Evolutionary conservation across 495 filamentous ascomycete genomes (phyloP), one percentile per base, ranked within the genome.

Genomic region (Neurospora sp.): DNA sequence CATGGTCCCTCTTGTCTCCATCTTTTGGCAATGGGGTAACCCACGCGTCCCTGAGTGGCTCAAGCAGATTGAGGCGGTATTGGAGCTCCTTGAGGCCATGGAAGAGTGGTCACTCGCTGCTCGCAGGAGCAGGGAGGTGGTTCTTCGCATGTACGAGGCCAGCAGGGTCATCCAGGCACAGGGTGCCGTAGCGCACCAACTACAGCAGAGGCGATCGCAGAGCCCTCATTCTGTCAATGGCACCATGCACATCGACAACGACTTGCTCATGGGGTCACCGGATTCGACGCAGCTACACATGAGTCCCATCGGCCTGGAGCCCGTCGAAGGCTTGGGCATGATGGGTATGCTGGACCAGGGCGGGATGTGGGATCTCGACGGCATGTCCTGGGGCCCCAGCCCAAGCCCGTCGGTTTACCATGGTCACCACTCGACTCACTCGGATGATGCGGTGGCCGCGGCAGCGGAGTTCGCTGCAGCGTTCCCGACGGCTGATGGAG

Each of bases 1-100:
- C 61, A 90, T 93, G 88, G 89, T 95, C 27, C 92, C 92, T 0
- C 85, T 95, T 4, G 85, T 95, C 9, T 89, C 85, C 16, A 85
- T 94, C 16, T 91, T 91, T 76, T 89, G 90, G 83, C 88, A 89
- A 75, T 88, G 88, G 78, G 84, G 84, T 70, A 87, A 84, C 46
- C 82, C 82, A 0, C 82, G 85, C 72, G 88, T 86, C 81, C 78
- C 84, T 74, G 78, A 88, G 80, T 81, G 88, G 84, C 80, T 88
- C 79, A 80, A 86, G 83, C 91, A 92, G 80, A 88, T 93, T 53
- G 90, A 93, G 80, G 87, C 83, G 18, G 90, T 91, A 22, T 84
- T 93, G 48, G 84, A 88, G 70, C 87, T 89, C 6, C 86, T 94
- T 44, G 89, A 91, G 70, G 88, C 87, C 4, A 89, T 93, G 86